phyloP scores from a whole-genome alignment of 768 basidiomycete genomes.

The Piloderma croceum region DNA sequence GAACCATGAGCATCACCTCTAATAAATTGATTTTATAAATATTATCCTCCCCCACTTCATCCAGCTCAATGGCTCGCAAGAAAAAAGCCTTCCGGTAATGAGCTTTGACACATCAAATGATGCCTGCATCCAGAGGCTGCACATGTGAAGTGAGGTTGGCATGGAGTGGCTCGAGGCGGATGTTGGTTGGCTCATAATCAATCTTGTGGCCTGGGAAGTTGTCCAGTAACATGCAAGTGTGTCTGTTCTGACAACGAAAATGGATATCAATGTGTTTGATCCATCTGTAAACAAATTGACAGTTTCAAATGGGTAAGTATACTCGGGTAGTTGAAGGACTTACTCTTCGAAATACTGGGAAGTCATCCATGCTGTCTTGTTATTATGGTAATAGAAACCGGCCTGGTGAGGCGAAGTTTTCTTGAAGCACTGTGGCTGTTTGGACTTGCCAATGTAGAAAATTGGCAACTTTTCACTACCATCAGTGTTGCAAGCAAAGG shows the following conservation, averaged over 20 bases:
- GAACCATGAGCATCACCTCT: constrained; percentile 17
- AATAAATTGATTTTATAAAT: constrained; percentile 22
- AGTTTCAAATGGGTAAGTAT: background rate
- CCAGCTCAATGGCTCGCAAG: constrained; percentile 8
- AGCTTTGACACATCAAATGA: constrained; percentile 24
- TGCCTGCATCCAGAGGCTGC: constrained; percentile 32
- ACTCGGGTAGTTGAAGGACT: no score
- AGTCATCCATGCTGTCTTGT: constrained; percentile 38
- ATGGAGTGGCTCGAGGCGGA: constrained; percentile 24
- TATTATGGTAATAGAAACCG: constrained; percentile 34
- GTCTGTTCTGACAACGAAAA: constrained; percentile 14
- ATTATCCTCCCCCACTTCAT: constrained; percentile 16
- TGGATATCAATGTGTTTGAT: constrained; percentile 21
- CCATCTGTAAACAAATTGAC: constrained; percentile 13
- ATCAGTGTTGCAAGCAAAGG: constrained; percentile 29
- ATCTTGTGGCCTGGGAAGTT: constrained; percentile 29
- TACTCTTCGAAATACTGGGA: constrained; percentile 29
- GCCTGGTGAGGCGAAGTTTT: constrained; percentile 14
- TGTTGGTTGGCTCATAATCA: constrained; percentile 22
- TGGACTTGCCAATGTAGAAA: constrained; percentile 32
- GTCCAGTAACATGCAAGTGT: constrained; percentile 25
- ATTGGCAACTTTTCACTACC: constrained; percentile 26
- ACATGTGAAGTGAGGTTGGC: constrained; percentile 34
- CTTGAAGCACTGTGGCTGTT: constrained; percentile 26
- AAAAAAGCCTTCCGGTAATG: constrained; percentile 1